A percentile compares a stretch with the other conserved stretches of the same genome.
Evolutionary conservation across 768 basidiomycete genomes (phyloP).

Genomic region (Stropharia rugosoannulata): DNA sequence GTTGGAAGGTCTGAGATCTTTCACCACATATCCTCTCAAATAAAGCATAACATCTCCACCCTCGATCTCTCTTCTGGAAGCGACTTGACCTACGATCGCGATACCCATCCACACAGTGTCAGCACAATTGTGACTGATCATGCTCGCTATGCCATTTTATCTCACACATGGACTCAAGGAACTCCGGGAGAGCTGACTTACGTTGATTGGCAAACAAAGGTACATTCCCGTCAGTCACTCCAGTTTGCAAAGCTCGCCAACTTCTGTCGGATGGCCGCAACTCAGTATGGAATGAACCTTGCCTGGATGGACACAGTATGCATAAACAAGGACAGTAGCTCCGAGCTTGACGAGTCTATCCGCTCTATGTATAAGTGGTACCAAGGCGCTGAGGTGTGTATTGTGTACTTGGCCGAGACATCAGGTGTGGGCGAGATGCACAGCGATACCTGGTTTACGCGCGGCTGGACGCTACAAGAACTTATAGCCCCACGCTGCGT

Average conservation of each 20-base stretch:
- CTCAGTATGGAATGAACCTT: background rate
- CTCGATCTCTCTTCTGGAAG: no score
- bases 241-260: background rate
- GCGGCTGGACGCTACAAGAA: conserved; percentile 1
- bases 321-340: conserved; percentile 2
- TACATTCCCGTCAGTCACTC: background rate
- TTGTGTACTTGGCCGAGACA: background rate
- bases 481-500: background rate
- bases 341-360: conserved; percentile 5
- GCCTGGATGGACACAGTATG: conserved; percentile 1
- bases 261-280: background rate
- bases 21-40: no score
- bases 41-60: no score
- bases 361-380: conserved; percentile 3
- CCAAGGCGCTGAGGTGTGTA: background rate
- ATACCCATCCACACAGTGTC: no score
- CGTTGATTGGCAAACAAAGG: background rate
- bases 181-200: background rate
- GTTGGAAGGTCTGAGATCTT: no score
- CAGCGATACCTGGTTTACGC: background rate
- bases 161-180: background rate
- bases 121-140: background rate
- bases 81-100: no score
- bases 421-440: background rate
- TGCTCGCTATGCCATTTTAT: background rate